Evolutionary conservation across 768 basidiomycete species (phyloP).

Genomic region (Trametes sanguinea): DNA sequence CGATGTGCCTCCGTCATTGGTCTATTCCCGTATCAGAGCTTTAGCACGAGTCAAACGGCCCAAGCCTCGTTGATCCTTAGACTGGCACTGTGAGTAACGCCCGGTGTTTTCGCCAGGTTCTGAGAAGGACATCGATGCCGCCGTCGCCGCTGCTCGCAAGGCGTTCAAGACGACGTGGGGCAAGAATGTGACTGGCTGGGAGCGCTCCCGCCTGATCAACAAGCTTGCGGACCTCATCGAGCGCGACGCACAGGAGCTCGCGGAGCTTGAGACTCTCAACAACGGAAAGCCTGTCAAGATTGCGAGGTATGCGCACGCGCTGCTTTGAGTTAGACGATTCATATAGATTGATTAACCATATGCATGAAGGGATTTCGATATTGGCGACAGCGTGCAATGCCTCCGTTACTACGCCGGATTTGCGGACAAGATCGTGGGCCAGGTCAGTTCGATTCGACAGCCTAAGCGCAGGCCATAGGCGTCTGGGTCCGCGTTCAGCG

Average conservation of each 20-base stretch:
- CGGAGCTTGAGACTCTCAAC: constrained; percentile 83
- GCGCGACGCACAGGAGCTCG: constrained; percentile 76
- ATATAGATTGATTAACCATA: background rate
- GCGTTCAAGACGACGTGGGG: constrained; percentile 91
- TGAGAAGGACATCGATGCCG: constrained; percentile 75
- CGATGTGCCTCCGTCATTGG: constrained; percentile 1
- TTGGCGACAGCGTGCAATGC: constrained; percentile 75
- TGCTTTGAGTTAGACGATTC: background rate
- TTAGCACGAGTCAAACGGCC: background rate
- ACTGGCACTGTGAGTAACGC: background rate
- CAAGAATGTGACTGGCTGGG: constrained; percentile 80
- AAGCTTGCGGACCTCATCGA: constrained; percentile 91
- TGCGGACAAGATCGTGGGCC: constrained; percentile 92
- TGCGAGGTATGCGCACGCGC: constrained; percentile 41
- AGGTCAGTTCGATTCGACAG: constrained; percentile 48
- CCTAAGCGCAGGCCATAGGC: background rate
- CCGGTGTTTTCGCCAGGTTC: constrained; percentile 48
- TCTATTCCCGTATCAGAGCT: background rate
- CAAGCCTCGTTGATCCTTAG: background rate
- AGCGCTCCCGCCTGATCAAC: constrained; percentile 78
- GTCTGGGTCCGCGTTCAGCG: background rate
- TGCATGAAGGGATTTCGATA: constrained; percentile 67
- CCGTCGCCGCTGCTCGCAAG: constrained; percentile 78
- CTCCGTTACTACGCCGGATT: constrained; percentile 93
- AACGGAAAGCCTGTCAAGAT: constrained; percentile 86